Evolutionary conservation across 805 yeast genomes (phyloP), one percentile per base, ranked within the genome.

Genomic region (Candida michaelii): DNA sequence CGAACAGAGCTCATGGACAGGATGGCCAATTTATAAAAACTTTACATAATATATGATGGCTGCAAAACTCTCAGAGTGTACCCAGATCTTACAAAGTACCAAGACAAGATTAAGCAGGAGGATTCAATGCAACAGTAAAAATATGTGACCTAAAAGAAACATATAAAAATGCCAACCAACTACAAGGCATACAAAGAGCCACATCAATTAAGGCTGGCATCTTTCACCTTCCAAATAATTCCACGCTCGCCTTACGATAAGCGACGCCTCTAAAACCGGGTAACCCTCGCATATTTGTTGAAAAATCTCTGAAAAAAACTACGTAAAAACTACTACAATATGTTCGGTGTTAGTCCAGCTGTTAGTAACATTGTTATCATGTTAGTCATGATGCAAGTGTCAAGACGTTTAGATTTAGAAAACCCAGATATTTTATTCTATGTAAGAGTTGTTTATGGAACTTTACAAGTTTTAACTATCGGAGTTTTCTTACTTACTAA

Each of bases 301-400:
- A 27, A 36, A 36, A 36, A 36, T 37, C 27, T 37, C 4, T 12
- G 19, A 3, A 31, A 23, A 21, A 21, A 21, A 21, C 23, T 8
- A 21, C 23, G 5, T 21, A 8, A 21, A 21, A 21, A 21, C 8
- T 31, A n/a, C n/a, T n/a, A n/a, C 31, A 30, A 10, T 16, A 42
- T 42, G 41, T 42, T 42, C 30, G 45, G 45, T 18, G 14, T 42
- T 5, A 42, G 45, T 64, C 93, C 98, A 34, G 95, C 95, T 52
- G 71, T 90, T 53, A 69, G 89, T 52, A 90, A 91, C 73, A 67
- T 93, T 55, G 86, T 76, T 56, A 71, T 93, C 77, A 91, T 90
- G 97, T 82, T 90, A 62, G 85, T 80, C 75, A 88, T 89, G 88
- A 91, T 90, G 96, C 97, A 89, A 69, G 85, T 89, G 50, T 81